Evolutionary conservation across 73 alveolate species (phyloP).

Genomic region (Tetrahymena borealis): DNA sequence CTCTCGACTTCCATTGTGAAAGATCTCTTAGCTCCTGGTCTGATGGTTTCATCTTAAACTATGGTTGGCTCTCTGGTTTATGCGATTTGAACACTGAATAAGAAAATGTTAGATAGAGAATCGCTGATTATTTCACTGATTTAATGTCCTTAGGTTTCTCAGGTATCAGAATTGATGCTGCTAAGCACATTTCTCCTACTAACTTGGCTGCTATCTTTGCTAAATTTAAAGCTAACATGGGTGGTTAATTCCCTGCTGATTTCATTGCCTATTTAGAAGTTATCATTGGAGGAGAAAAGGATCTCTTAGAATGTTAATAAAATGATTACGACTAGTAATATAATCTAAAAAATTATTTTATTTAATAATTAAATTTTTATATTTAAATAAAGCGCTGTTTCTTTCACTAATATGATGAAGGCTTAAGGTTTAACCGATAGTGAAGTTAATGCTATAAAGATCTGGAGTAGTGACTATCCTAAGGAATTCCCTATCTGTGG

Average conservation of each 20-base stretch:
- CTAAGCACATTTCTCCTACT: slow-evolving; percentile 72
- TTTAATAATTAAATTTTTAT: background rate
- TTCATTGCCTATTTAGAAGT: slow-evolving; percentile 83
- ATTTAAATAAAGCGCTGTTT: slow-evolving; percentile 32
- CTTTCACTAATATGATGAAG: slow-evolving; percentile 60
- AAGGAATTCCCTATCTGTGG: slow-evolving; percentile 91
- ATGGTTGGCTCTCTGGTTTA: slow-evolving; percentile 77
- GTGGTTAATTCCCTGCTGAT: slow-evolving; percentile 80
- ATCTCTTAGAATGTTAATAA: slow-evolving; percentile 72
- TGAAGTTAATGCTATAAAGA: slow-evolving; percentile 78
- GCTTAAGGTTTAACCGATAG: slow-evolving; percentile 67
- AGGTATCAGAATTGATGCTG: slow-evolving; percentile 82
- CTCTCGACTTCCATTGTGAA: slow-evolving; percentile 90
- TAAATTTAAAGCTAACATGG: slow-evolving; percentile 72
- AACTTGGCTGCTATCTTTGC: slow-evolving; percentile 56
- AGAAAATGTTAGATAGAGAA: slow-evolving; percentile 80
- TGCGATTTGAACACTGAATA: slow-evolving; percentile 76
- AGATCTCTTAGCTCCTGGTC: slow-evolving; percentile 72
- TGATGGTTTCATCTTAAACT: slow-evolving; percentile 66
- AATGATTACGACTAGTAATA: slow-evolving; percentile 53
- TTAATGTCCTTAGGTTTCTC: slow-evolving; percentile 67
- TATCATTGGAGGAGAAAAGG: slow-evolving; percentile 83
- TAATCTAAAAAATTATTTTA: background rate
- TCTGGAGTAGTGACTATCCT: slow-evolving; percentile 90
- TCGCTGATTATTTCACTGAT: slow-evolving; percentile 79